Evolutionary conservation across 2,329 filamentous ascomycete genomes (phyloP), one percentile per base, ranked within the genome.

Genomic region (Sporothrix inflata): DNA sequence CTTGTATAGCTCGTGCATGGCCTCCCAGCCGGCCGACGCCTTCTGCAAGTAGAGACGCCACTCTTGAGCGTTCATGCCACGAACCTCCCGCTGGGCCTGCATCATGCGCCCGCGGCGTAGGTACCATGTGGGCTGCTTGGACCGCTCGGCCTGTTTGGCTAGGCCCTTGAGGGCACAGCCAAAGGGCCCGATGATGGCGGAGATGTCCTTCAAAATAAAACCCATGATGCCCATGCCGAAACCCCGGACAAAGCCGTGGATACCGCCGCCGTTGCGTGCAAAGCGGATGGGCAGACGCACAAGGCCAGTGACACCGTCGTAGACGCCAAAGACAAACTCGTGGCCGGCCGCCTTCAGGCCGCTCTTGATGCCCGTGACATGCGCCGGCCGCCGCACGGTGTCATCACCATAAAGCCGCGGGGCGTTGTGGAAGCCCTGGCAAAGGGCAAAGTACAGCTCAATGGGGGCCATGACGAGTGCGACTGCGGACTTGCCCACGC

Each of bases 391-490:
- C 3, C 91, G 86, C 1, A 93, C 91, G 1, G 90, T 92, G 66
- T 88, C 86, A 76, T 93, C 91, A 16, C 90, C 90, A 75, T 92
- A 93, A 0, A 93, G 83, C 1, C 89, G 86, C 1, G 90, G 90
- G 0, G 89, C 89, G 75, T 92, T 92, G 78, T 92, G 90, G 74
- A 92, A 92, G 1, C 90, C 90, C 77, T 92, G 89, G 1, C 89
- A 88, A 1, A 92, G 78, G 0, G 89, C 88, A 53, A 91, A 80
- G 0, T 86, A 84, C 2, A 92, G 78, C 75, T 90, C 86, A 75
- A 91, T 86, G 0, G 90, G 90, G 0, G 88, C 86, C 73, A 82
- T 84, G 7, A 83, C 84, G 4, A 90, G 79, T 4, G 88, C 86
- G 1, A 81, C 78, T 0, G 84, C 84, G 0, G 87, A 85, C 74